Evolutionary conservation across 139 green algal genomes (phyloP), one percentile per base, ranked within the genome.

Genomic region (Mychonastes homosphaera): DNA sequence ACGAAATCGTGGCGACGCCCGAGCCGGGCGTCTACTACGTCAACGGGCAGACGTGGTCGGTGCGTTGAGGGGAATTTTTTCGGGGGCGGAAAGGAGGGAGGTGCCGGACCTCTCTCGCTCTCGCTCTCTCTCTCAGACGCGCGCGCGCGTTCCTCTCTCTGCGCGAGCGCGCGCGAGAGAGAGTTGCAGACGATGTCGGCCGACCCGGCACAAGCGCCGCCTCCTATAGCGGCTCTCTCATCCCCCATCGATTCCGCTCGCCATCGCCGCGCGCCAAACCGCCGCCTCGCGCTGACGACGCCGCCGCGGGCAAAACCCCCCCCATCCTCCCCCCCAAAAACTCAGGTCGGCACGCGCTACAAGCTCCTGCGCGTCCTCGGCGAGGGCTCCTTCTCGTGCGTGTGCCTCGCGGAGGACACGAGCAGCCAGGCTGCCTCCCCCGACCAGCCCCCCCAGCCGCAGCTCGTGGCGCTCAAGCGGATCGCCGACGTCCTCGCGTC

Each of bases 381-480:
- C 9, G 64, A 60, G 18, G 87, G 87, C 3, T 81, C 64, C 26
- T 95, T 88, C 61, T 81, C 69, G 2, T 60, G 52, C 4, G 87
- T 95, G 1, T 83, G 71, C 55, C 50, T 86, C 33, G 86, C 86
- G 3, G 10, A 47, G 0, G 83, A 91, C 62, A 76, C 5, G 3
- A 29, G 23, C 29, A 41, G 21, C 2, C 2, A 16, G 3, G 13
- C 45, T 24, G 28, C 43, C 24, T 24, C 30, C 15, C n/a, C n/a
- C n/a, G 10, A 2, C 32, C 4, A 19, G 28, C 18, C 6, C 9
- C 10, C 29, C 30, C 62, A 84, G 70, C n/a, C n/a, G n/a, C n/a
- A n/a, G n/a, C n/a, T n/a, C n/a, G 86, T 94, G 19, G 86, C 86
- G 0, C 26, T 94, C 2, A 94, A 94, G 58, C 67, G 80, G 4